Evolutionary conservation across 1,284 basidiomycete genomes (phyloP).

Genomic region (Volvariella volvacea): DNA sequence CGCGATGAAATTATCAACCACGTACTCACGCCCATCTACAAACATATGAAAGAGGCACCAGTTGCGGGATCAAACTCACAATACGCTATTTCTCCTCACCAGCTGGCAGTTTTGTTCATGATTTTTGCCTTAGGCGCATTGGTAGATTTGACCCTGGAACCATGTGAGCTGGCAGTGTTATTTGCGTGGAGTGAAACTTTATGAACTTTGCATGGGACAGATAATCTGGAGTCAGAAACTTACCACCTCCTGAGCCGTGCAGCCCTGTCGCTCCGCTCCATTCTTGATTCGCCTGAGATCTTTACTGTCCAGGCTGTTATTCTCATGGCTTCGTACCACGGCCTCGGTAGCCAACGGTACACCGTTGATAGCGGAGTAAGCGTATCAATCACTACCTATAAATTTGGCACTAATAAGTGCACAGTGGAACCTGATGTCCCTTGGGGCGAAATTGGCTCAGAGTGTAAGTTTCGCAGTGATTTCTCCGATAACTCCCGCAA

Average conservation of each 20-base stretch:
- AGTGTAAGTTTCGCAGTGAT: slow-evolving; percentile 33
- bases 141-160: slow-evolving; percentile 44
- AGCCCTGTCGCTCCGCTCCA: slow-evolving; percentile 51
- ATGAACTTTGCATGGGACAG: slow-evolving; percentile 25
- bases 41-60: slow-evolving; percentile 36
- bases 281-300: slow-evolving; percentile 59
- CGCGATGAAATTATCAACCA: slow-evolving; percentile 65
- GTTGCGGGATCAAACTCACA: slow-evolving; percentile 16
- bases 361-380: slow-evolving; percentile 42
- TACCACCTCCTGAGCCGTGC: slow-evolving; percentile 56
- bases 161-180: slow-evolving; percentile 47
- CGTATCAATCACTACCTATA: background rate
- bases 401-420: slow-evolving; percentile 1
- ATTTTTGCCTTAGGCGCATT: slow-evolving; percentile 56
- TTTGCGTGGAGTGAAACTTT: slow-evolving; percentile 48
- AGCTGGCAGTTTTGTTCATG: slow-evolving; percentile 55
- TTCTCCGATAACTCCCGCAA: slow-evolving; percentile 22
- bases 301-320: slow-evolving; percentile 61
- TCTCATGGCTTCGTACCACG: slow-evolving; percentile 47
- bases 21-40: slow-evolving; percentile 53
- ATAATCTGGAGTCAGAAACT: slow-evolving; percentile 43
- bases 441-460: slow-evolving; percentile 50
- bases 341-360: slow-evolving; percentile 39
- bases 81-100: slow-evolving; percentile 38
- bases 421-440: slow-evolving; percentile 41